These are phyloP conservation scores for Macrolepiota fuliginosa DNA, from an alignment of 768 basidiomycete species.

Conservation along the genomic window DNA sequence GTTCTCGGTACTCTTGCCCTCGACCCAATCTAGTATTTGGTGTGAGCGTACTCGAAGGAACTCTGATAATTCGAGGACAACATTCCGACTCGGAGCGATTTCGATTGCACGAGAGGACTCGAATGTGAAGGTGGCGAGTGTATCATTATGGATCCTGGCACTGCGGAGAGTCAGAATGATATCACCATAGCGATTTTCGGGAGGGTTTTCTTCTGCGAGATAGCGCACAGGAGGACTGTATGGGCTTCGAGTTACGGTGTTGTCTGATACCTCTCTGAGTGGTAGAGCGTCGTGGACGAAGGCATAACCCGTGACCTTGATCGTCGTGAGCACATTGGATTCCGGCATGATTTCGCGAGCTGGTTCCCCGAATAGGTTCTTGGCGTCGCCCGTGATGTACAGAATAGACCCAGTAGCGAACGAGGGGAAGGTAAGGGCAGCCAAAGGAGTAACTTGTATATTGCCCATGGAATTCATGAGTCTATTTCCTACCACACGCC, in stretches of 20 bases:
- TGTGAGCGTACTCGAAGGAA: conserved; percentile 38
- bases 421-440: conserved; percentile 54
- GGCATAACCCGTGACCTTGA: conserved; percentile 50
- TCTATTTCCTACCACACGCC: conserved; percentile 36
- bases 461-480: conserved; percentile 65
- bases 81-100: conserved; percentile 48
- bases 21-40: conserved; percentile 50
- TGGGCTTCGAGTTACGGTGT: conserved; percentile 31
- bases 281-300: conserved; percentile 56
- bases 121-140: conserved; percentile 56
- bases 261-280: conserved; percentile 32
- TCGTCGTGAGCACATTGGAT: conserved; percentile 45
- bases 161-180: conserved; percentile 28
- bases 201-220: conserved; percentile 44
- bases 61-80: conserved; percentile 50
- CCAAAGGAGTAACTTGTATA: conserved; percentile 53
- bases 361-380: conserved; percentile 43
- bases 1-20: conserved; percentile 41
- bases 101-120: conserved; percentile 28
- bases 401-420: conserved; percentile 55
- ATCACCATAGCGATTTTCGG: conserved; percentile 9
- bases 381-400: conserved; percentile 59
- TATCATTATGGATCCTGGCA: conserved; percentile 40
- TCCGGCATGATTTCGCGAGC: conserved; percentile 56
- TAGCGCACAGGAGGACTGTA: conserved; percentile 59